Percentiles rank a stretch among this genome's conserved stretches.
These are phyloP conservation scores for Hygrophorus pudorinus DNA, from an alignment of 768 basidiomycete species.

Conservation along the genomic window DNA sequence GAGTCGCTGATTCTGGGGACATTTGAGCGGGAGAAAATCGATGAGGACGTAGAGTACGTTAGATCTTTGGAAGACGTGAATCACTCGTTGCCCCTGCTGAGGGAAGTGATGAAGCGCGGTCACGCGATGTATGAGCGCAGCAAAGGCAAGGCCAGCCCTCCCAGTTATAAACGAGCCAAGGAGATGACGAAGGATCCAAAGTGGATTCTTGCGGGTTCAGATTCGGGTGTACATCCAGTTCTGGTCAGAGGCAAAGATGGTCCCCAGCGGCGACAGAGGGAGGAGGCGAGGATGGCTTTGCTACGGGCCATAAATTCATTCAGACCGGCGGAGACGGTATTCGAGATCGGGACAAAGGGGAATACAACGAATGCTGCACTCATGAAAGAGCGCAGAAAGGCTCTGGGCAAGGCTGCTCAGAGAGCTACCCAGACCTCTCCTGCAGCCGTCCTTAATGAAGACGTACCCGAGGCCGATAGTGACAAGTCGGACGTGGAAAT, in stretches of 20 bases:
- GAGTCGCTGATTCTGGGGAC: constrained; percentile 72
- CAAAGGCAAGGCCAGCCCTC: constrained; percentile 79
- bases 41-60: constrained; percentile 79
- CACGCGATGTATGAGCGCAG: constrained; percentile 93
- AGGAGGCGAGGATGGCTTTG: constrained; percentile 53
- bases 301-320: constrained; percentile 74
- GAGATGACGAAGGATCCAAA: constrained; percentile 66
- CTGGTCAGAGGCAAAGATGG: constrained; percentile 32
- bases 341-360: constrained; percentile 78
- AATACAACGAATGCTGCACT: constrained; percentile 51
- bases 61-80: constrained; percentile 54
- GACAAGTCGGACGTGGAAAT: constrained; percentile 38
- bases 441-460: constrained; percentile 22
- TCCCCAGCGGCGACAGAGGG: constrained; percentile 28
- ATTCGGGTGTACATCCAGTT: constrained; percentile 66
- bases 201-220: constrained; percentile 60
- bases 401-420: constrained; percentile 54
- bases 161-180: constrained; percentile 84
- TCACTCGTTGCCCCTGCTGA: constrained; percentile 52
- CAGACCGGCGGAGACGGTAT: constrained; percentile 79
- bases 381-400: constrained; percentile 84
- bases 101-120: constrained; percentile 80
- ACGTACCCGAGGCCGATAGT: constrained; percentile 24
- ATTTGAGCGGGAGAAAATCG: constrained; percentile 69
- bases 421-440: constrained; percentile 27